Conservation (phyloP, 352 stramenopile genomes). For the Pythium oligandrum region DNA sequence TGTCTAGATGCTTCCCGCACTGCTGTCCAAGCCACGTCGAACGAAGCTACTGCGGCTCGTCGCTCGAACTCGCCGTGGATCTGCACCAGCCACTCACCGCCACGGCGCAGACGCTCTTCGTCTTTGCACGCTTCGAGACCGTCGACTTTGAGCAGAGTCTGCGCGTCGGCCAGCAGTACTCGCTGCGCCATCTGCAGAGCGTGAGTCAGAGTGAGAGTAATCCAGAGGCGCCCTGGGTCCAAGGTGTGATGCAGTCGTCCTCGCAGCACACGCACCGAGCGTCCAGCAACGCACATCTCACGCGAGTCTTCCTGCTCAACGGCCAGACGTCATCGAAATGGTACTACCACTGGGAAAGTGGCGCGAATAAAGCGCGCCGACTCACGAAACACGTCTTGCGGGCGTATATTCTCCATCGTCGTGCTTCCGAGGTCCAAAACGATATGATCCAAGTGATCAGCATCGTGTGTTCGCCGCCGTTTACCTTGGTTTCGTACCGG, state of each 20-base stretch:
- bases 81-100: constrained; percentile 5
- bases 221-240: constrained; percentile 16
- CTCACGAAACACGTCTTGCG: constrained; percentile 18
- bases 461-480: constrained; percentile 30
- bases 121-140: constrained; percentile 20
- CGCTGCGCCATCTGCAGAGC: constrained; percentile 11
- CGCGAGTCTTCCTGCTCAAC: constrained; percentile 13
- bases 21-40: constrained; percentile 19
- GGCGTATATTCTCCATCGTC: constrained; percentile 16
- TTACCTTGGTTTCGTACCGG: constrained; percentile 42
- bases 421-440: constrained; percentile 1
- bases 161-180: constrained; percentile 7
- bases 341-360: constrained; percentile 25
- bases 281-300: background rate
- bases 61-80: constrained; percentile 15
- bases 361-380: constrained; percentile 17
- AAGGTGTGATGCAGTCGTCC: constrained; percentile 8
- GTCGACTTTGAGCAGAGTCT: constrained; percentile 12
- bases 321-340: constrained; percentile 19
- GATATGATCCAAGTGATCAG: constrained; percentile 23
- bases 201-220: constrained; percentile 18
- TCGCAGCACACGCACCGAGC: background rate
- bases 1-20: constrained; percentile 8
- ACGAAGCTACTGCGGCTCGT: constrained; percentile 22
- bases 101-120: constrained; percentile 11